Base-by-base conservation (phyloP, 352 stramenopile genomes). In the Phytophthora tubulina region DNA sequence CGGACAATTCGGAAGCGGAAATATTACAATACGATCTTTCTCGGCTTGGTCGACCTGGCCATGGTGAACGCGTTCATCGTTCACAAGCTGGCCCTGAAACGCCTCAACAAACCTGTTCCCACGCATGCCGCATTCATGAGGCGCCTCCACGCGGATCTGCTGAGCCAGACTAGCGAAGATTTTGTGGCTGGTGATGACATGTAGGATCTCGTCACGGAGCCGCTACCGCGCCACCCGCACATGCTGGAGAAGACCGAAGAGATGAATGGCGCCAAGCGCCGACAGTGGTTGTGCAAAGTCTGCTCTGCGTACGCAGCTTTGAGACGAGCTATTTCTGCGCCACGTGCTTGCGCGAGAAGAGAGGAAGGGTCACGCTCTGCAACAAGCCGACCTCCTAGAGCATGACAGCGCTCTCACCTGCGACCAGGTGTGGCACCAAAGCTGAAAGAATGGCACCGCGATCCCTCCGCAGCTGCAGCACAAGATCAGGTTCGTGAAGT, bases 291-390 rank as follows among this genome's bases (percentile, higher is more conserved):
- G 51, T 15, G 51, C 51, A 6, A 33, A n/a, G 3, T 3, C 51
- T 4, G 51, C 17, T 21, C 17, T 21, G 51, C 9, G 51, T 46
- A 5, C 33, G 51, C 3, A 46, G 35, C 51, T 58, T 36, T 7
- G 51, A 58, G 51, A 58, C n/a, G 4, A 48, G 33, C 17, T 58
- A 58, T n/a, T 58, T 36, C 9, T 58, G 51, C 9, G 8, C n/a
- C 17, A 36, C 51, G 2, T 48, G 52, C 11, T 13, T 33, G 13
- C 13, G 2, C 14, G 21, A 46, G 11, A 59, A 36, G 17, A 13
- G 6, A 0, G 9, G 31, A 8, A 51, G 17, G 21, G 44, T 30
- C 3, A 51, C 44, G 10, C 21, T 51, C 3, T 51, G n/a, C 17
- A 33, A 51, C 3, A 51, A 48, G 41, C 17, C 17, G 8, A 7